Evolutionary conservation across 768 basidiomycete genomes (phyloP).

Genomic region (Suillus placidus): DNA sequence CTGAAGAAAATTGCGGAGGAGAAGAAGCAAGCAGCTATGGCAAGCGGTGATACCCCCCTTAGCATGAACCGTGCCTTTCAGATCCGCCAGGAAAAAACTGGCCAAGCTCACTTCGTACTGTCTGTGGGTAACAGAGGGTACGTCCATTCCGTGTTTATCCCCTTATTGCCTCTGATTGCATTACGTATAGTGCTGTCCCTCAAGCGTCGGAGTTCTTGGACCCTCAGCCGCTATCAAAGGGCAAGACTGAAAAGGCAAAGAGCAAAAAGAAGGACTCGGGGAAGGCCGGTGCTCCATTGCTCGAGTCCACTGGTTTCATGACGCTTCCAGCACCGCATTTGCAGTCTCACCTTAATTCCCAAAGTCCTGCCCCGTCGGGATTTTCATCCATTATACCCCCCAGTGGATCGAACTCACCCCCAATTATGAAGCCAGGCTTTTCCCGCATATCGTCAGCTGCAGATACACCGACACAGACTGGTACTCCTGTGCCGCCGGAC

Average conservation of each 20-base stretch:
- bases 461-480: constrained; percentile 49
- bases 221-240: constrained; percentile 77
- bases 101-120: constrained; percentile 94
- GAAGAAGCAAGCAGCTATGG: constrained; percentile 92
- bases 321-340: constrained; percentile 64
- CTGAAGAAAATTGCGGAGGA: constrained; percentile 98
- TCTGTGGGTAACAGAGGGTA: constrained; percentile 93
- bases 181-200: constrained; percentile 71
- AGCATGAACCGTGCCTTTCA: constrained; percentile 97
- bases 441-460: constrained; percentile 69
- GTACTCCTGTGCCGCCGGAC: constrained; percentile 64
- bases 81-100: constrained; percentile 88
- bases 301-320: constrained; percentile 66
- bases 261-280: constrained; percentile 74
- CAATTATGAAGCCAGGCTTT: constrained; percentile 62
- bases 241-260: constrained; percentile 81
- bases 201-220: constrained; percentile 82
- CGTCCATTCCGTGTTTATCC: constrained; percentile 26
- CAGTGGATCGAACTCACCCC: constrained; percentile 59
- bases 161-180: constrained; percentile 5
- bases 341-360: constrained; percentile 40
- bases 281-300: constrained; percentile 49
- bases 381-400: constrained; percentile 31
- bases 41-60: constrained; percentile 91
- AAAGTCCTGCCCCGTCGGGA: constrained; percentile 48